Conservation (phyloP, 2,329 filamentous ascomycete species). For the Tothia fuscella region DNA sequence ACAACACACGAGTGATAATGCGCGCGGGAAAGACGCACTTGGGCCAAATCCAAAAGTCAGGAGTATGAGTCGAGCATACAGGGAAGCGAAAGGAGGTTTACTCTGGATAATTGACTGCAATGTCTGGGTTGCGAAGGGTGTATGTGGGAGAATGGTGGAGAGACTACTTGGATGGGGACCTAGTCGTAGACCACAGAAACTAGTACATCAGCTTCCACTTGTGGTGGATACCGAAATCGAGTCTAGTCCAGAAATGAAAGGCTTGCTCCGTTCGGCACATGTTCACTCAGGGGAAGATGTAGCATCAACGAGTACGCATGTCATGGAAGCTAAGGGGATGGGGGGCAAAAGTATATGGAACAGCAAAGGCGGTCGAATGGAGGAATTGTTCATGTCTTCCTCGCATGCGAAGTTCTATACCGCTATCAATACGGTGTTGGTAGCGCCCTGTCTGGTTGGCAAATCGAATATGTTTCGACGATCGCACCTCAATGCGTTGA, state of each 20-base stretch:
- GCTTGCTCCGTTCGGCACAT: not conserved
- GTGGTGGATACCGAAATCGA: constrained; percentile 55
- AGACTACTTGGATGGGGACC: constrained; percentile 58
- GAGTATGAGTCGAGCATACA: constrained; percentile 87
- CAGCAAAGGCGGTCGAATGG: constrained; percentile 64
- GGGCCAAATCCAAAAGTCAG: constrained; percentile 98
- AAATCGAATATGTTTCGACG: constrained; percentile 99
- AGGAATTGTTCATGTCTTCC: constrained; percentile 90
- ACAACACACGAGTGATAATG: constrained; percentile 31
- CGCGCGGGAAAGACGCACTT: constrained; percentile 28
- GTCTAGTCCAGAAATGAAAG: not conserved
- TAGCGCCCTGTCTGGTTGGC: constrained; percentile 88
- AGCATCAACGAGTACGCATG: constrained; percentile 15
- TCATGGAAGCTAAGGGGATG: not conserved
- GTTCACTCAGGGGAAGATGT: constrained; percentile 7
- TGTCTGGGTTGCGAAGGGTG: constrained; percentile 74
- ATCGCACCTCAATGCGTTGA: constrained; percentile 71
- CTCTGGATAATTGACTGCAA: constrained; percentile 97
- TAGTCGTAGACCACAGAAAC: constrained; percentile 53
- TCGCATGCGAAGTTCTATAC: constrained; percentile 96
- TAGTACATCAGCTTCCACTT: constrained; percentile 87
- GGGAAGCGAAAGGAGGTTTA: constrained; percentile 76
- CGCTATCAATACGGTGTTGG: constrained; percentile 83
- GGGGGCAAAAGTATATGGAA: constrained; percentile 11
- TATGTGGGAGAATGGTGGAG: constrained; percentile 80